These are phyloP conservation scores for Botrytis paeoniae DNA, from an alignment of 2,329 filamentous ascomycete genomes.

Conservation along the genomic window DNA sequence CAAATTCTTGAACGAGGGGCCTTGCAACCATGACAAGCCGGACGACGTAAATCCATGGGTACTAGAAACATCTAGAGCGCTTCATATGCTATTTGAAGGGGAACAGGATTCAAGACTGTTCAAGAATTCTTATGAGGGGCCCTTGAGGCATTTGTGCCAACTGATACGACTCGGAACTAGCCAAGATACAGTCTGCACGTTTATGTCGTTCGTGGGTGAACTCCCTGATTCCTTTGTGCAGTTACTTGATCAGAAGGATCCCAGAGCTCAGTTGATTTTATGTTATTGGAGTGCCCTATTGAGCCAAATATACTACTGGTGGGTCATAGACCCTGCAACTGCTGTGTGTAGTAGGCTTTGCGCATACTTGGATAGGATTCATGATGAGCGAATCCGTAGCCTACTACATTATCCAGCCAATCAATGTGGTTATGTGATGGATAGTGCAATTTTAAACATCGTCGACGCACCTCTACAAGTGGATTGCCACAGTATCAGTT, in stretches of 20 bases:
- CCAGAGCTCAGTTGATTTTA: constrained; percentile 16
- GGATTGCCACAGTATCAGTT: neutral
- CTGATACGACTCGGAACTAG: neutral
- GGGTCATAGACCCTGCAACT: constrained; percentile 14
- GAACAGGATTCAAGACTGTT: neutral
- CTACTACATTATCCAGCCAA: constrained; percentile 1
- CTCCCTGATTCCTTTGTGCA: constrained; percentile 3
- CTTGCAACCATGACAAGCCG: neutral
- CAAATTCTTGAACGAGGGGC: neutral
- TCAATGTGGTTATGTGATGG: neutral
- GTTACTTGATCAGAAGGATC: constrained; percentile 10
- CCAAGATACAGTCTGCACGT: constrained; percentile 1
- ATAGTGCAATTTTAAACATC: neutral
- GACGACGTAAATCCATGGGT: neutral
- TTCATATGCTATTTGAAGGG: neutral
- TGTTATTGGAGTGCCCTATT: constrained; percentile 19
- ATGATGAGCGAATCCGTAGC: neutral
- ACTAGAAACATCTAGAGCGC: neutral
- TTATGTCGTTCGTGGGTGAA: constrained; percentile 17
- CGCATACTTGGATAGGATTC: neutral
- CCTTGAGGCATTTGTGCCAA: constrained; percentile 4
- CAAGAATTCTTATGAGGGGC: neutral
- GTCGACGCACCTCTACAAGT: neutral
- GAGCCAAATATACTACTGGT: constrained; percentile 15
- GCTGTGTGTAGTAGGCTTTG: constrained; percentile 14